Base-by-base conservation (phyloP, 148 eudicot genomes). In the Mesembryanthemum crystallinum region DNA sequence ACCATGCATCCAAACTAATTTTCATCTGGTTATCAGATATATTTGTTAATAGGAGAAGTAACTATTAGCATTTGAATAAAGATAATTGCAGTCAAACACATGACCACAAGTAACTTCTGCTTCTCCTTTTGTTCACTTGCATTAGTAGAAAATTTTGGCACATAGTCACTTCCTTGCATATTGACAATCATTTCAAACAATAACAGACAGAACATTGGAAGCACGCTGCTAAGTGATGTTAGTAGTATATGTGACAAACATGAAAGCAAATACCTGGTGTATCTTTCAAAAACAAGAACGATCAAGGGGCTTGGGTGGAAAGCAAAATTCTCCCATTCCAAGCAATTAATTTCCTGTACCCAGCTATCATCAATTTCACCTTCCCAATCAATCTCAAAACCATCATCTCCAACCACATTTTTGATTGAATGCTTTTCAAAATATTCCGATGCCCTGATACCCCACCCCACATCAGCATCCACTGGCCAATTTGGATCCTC, bases 381-480 rank as follows among this genome's bases (percentile, higher is more conserved):
- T 81, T 90, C 99, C 99, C 99, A 95, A 63, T 95, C 97, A 72
- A 95, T 91, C 78, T 88, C 89, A 32, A 64, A 51, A 61, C 99
- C 99, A 74, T 92, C 97, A 77, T 95, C 97, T 30, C 94, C 98
- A 18, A 90, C 81, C 39, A 91, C 86, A 80, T 95, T 95, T 59
- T 82, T 87, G 13, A 95, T 95, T 18, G 99, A 86, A 61, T 92
- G 85, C 78, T 88, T 79, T 59, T 92, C 98, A 81, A 93, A 87
- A 78, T 89, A 93, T 37, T 93, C 89, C 0, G 98, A 93, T 66
- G 91, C 97, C 67, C 93, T 85, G 60, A 83, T 88, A 74, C 99
- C 99, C 99, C 99, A 95, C 45, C 97, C 99, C 14, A 95, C 86
- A 74, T 95, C 97, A 30, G 98, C 91, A 84, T 95, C 99, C 64